phyloP scores from a whole-genome alignment of 2,329 filamentous ascomycete species.

The Pseudohalonectria lignicola region DNA sequence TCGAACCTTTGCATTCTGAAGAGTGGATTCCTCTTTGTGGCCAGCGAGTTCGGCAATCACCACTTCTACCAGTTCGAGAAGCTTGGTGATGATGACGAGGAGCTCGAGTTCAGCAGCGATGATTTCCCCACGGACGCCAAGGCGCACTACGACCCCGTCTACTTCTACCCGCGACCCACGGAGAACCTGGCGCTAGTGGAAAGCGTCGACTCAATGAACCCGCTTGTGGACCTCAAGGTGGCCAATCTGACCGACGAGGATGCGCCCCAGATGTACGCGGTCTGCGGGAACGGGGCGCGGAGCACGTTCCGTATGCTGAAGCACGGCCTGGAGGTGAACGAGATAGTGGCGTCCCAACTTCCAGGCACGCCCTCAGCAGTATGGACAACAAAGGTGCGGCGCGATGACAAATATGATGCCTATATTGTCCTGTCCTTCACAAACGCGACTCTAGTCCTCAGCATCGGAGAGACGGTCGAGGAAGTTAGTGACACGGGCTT shows the following conservation, averaged over 20 bases:
- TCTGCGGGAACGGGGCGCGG: constrained; percentile 78
- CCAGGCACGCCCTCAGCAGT: constrained; percentile 83
- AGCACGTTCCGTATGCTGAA: constrained; percentile 88
- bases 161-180: constrained; percentile 69
- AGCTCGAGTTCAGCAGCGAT: constrained; percentile 76
- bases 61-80: constrained; percentile 97
- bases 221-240: constrained; percentile 82
- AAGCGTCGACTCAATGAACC: constrained; percentile 80
- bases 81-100: constrained; percentile 88
- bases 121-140: constrained; percentile 67
- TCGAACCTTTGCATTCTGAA: constrained; percentile 86
- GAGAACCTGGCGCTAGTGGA: constrained; percentile 81
- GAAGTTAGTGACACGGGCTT: constrained; percentile 93
- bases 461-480: constrained; percentile 93
- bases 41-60: constrained; percentile 86
- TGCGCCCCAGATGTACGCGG: constrained; percentile 89
- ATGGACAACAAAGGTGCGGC: constrained; percentile 86
- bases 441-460: constrained; percentile 82
- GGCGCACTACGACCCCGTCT: constrained; percentile 64
- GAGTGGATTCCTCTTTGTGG: constrained; percentile 88
- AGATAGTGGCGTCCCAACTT: constrained; percentile 89
- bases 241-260: constrained; percentile 87
- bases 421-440: constrained; percentile 94
- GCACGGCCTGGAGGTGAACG: constrained; percentile 84
- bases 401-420: constrained; percentile 75